phyloP scores from a whole-genome alignment of 305 asterid species.

The Solanum chacoense region DNA sequence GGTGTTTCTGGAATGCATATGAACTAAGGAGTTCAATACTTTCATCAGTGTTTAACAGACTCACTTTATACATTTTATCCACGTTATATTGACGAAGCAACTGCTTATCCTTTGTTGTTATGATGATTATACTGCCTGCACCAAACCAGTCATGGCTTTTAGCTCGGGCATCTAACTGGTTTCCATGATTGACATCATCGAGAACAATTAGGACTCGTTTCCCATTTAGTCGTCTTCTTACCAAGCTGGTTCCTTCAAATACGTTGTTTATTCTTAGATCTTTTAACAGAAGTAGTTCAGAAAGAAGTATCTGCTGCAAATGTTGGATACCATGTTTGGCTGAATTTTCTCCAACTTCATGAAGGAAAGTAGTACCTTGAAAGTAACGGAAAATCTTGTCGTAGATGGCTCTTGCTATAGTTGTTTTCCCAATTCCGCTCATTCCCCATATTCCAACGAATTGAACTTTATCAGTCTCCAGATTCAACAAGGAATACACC shows the following conservation, averaged over 20 bases:
- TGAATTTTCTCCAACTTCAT: background rate
- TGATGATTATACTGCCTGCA: background rate
- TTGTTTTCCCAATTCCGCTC: background rate
- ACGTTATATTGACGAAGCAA: background rate
- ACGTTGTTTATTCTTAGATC: background rate
- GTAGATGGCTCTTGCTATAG: background rate
- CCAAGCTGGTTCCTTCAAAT: background rate
- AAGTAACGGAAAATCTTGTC: background rate
- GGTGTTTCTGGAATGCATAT: background rate
- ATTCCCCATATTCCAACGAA: slow-evolving; percentile 1
- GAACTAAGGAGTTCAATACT: background rate
- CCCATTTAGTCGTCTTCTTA: background rate
- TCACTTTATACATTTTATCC: background rate
- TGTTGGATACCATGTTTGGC: background rate
- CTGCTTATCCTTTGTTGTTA: slow-evolving; percentile 4
- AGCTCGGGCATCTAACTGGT: background rate
- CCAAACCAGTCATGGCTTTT: slow-evolving; percentile 2
- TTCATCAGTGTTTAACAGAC: background rate
- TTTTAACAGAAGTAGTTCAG: background rate
- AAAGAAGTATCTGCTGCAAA: background rate
- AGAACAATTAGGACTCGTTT: background rate
- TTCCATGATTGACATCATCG: background rate
- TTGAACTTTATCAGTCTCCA: background rate
- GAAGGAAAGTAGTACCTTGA: background rate
- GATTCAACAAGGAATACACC: background rate